Evolutionary conservation across 371 early-diverging fungal genomes (phyloP), one percentile per base, ranked within the genome.

Genomic region (Mucor indicus): DNA sequence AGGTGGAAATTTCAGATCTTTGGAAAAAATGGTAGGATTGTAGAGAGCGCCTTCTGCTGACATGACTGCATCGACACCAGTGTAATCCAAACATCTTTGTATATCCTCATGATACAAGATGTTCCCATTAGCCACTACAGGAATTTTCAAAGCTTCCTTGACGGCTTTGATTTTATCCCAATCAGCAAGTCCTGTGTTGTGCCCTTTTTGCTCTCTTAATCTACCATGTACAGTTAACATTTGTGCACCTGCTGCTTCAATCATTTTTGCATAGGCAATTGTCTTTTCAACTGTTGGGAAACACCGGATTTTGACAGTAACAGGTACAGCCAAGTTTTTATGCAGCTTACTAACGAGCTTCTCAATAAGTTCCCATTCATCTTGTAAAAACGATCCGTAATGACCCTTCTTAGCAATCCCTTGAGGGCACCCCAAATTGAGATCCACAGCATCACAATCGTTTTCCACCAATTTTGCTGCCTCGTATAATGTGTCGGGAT

Each of bases 121-220:
- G 52, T 98, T 98, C 21, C 99, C 99, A 67, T 99, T 99, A 39
- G 98, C 94, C 64, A 98, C 80, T 1, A 99, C 98, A 2, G 99
- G 99, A 3, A 99, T 95, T 15, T 59, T 69, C 19, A 79, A 51
- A 0, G 87, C 86, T 48, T 87, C 85, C 64, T 93, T 96, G n/a
- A 99, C 93, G 0, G 77, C 73, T 57, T 82, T 84, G 55, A 99
- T 99, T 61, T 96, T 89, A 45, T 87, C 83, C 99, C 98, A 99
- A 72, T 98, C 96, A 0, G 98, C 99, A 19, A 99, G 56, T 3
- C 99, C 99, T 20, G 98, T 95, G 38, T 90, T 80, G 45, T 92
- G 91, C 5, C 99, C 99, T 69, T 92, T 98, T 75, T 97, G 98
- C 51, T 99, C 98, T 44, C 99, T 83, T 27, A 92, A 61, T 33